These are phyloP conservation scores for Crucihimalaya himalaica DNA, from an alignment of 345 rosid genomes.

Conservation along the genomic window DNA sequence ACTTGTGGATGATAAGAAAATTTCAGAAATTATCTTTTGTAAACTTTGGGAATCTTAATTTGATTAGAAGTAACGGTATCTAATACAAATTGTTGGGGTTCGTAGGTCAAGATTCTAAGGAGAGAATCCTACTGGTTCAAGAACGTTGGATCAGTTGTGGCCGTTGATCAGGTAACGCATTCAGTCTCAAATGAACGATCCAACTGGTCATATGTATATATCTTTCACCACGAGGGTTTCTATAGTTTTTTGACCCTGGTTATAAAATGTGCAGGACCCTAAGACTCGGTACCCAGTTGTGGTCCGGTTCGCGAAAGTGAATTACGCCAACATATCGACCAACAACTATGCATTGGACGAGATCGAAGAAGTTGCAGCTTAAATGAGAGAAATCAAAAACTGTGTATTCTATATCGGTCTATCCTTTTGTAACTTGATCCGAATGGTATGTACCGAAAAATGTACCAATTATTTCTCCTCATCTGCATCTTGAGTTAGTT, in stretches of 20 bases:
- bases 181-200: not conserved
- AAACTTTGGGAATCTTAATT: not conserved
- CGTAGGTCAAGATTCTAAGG: constrained; percentile 89
- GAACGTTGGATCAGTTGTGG: constrained; percentile 78
- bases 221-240: not conserved
- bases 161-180: constrained; percentile 75
- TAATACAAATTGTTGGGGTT: not conserved
- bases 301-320: constrained; percentile 77
- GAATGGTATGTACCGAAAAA: constrained; percentile 26
- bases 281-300: constrained; percentile 86
- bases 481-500: constrained; percentile 9
- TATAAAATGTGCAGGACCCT: constrained; percentile 59
- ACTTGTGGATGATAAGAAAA: not conserved
- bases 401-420: constrained; percentile 18
- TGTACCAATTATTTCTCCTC: constrained; percentile 17
- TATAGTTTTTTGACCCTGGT: not conserved
- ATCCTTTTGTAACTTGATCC: constrained; percentile 30
- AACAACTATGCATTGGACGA: constrained; percentile 96
- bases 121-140: constrained; percentile 96
- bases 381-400: constrained; percentile 31
- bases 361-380: constrained; percentile 67
- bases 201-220: not conserved
- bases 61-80: not conserved
- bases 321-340: constrained; percentile 64
- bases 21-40: too few species aligned